Base-by-base conservation (phyloP, 1,284 basidiomycete species). In the Fomitopsis pinicola region DNA sequence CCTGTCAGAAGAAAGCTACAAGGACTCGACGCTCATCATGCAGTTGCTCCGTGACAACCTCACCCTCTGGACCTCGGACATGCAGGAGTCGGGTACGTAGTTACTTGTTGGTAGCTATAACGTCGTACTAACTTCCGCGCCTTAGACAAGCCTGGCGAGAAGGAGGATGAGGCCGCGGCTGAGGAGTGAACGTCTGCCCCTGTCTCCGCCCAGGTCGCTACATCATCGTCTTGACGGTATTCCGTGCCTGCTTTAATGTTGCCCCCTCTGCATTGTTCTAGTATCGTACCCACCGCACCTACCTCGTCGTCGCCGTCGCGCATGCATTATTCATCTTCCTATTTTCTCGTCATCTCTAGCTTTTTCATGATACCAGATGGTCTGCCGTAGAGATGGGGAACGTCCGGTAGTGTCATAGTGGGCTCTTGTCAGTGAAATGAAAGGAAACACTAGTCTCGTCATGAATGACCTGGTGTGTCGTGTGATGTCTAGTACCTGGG, bases 1-100 rank as follows among this genome's bases (percentile, higher is more conserved):
- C 42, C 88, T 99, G 64, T 98, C 95, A 70, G 97, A 99, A 82
- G 97, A 99, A 87, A 94, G 91, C 80, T 99, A 99, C 93, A 98
- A 99, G 86, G 92, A 97, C 80, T 96, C 94, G 60, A 96, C 94
- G 55, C 85, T 98, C 72, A 99, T 99, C 82, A 99, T 99, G 97
- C 97, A 99, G 80, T 82, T 99, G 67, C 88, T 99, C 75, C 89
- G 97, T 74, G 97, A 99, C 81, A 98, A 99, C 88, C 83, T 99
- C 60, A 98, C 96, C 56, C 86, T 97, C 73, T 98, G 95, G 95
- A 97, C 96, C 64, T 96, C 93, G 63, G 95, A 98, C 79, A 97
- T 97, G 95, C 90, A 93, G 74, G 91, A 93, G 63, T 82, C 88
- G 73, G 90, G 90, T 92, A 58, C 64, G 86, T 84, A 5, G 10